A percentile compares a stretch with the other conserved stretches of the same genome.
Evolutionary conservation across 495 filamentous ascomycete species (phyloP).

Genomic region (Diplogelasinospora grovesii): DNA sequence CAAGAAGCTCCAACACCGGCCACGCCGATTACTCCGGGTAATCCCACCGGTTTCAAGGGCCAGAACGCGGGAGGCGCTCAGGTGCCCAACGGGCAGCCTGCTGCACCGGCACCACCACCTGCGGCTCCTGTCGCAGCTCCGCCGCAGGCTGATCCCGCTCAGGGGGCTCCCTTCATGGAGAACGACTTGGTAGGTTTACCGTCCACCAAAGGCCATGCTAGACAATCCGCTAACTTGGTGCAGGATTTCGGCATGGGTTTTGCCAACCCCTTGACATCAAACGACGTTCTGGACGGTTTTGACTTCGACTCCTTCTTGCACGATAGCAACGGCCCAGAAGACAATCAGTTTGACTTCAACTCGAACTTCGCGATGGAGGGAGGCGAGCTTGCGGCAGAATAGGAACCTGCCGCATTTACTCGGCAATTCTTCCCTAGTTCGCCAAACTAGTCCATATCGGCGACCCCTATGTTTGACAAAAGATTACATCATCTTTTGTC

Average conservation of each 20-base stretch:
- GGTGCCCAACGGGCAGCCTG: constrained; percentile 39
- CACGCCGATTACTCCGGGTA: constrained; percentile 81
- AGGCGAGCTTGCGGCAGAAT: constrained; percentile 45
- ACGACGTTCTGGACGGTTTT: constrained; percentile 80
- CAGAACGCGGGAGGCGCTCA: constrained; percentile 44
- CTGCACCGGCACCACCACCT: constrained; percentile 34
- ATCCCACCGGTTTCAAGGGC: constrained; percentile 56
- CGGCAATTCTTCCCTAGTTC: constrained; percentile 1
- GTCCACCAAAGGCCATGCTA: not conserved
- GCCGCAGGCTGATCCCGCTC: constrained; percentile 35
- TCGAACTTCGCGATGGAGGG: constrained; percentile 38
- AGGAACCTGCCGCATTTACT: constrained; percentile 17
- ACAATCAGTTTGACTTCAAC: constrained; percentile 39
- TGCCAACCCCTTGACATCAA: constrained; percentile 49
- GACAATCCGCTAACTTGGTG: constrained; percentile 6
- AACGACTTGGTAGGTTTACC: constrained; percentile 29
- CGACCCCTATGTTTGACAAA: too few species aligned
- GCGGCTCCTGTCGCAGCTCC: constrained; percentile 41
- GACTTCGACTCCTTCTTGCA: constrained; percentile 95
- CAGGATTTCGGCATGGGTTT: constrained; percentile 52
- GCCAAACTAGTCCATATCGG: too few species aligned
- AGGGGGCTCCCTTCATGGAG: constrained; percentile 31
- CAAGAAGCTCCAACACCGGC: constrained; percentile 73
- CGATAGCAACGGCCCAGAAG: constrained; percentile 33
- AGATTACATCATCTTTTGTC: too few species aligned